phyloP scores from a whole-genome alignment of 441 rosid genomes.

The Corymbia calophylla region DNA sequence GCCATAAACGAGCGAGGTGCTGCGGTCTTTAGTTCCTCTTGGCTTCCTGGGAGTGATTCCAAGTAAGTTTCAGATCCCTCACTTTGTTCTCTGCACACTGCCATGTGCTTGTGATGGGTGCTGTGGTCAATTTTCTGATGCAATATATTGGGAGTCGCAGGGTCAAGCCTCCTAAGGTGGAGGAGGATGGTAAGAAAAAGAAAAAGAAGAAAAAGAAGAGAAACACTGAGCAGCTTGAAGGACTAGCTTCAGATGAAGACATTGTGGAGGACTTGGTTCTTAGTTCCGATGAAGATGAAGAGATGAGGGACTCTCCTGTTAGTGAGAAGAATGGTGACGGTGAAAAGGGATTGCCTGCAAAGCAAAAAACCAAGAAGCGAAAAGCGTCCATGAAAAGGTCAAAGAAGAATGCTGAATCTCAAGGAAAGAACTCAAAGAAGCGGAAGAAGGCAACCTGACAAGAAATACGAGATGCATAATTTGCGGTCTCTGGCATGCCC shows the following conservation, averaged over 20 bases:
- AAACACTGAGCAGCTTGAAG: constrained; percentile 19
- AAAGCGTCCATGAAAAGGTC: not conserved
- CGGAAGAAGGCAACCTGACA: constrained; percentile 15
- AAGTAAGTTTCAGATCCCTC: constrained; percentile 30
- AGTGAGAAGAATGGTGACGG: constrained; percentile 1
- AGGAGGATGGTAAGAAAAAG: constrained; percentile 17
- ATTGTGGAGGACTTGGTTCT: constrained; percentile 80
- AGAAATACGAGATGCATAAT: not conserved
- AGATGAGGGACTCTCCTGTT: not conserved
- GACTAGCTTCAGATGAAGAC: constrained; percentile 56
- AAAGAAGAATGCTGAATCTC: constrained; percentile 12
- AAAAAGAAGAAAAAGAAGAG: constrained; percentile 29
- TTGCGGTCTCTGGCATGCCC: not conserved
- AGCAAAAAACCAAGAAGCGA: constrained; percentile 16
- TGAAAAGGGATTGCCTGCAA: not conserved
- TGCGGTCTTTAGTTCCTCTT: constrained; percentile 63
- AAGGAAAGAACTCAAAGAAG: constrained; percentile 22
- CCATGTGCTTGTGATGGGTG: not conserved
- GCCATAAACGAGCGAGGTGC: constrained; percentile 36
- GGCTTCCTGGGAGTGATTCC: constrained; percentile 69
- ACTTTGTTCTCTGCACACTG: not conserved
- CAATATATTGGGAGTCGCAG: constrained; percentile 22
- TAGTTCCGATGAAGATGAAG: constrained; percentile 75
- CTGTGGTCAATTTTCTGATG: not conserved
- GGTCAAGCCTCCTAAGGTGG: constrained; percentile 31